A percentile compares a stretch with the other conserved stretches of the same genome.
These are phyloP conservation scores for Mantamonas sphyraenae DNA, from an alignment of 78 protist genomes.

Conservation along the genomic window DNA sequence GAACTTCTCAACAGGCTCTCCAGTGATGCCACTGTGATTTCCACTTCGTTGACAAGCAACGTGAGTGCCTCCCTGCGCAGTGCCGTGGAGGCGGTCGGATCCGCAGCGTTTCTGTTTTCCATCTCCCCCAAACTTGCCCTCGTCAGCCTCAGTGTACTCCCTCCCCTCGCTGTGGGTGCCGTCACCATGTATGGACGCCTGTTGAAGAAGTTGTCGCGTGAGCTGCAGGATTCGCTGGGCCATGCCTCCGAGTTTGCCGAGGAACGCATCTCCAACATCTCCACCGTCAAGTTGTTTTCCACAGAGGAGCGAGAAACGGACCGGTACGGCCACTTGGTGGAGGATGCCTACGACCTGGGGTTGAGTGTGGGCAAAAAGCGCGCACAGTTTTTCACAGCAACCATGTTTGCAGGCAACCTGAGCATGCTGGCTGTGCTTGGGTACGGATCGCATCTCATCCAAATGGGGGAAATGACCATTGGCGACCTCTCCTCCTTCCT, in stretches of 20 bases:
- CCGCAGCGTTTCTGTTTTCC: background rate
- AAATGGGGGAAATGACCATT: background rate
- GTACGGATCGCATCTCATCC: background rate
- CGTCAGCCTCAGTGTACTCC: background rate
- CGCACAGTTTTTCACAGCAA: background rate
- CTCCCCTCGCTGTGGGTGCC: background rate
- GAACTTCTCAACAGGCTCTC: no score
- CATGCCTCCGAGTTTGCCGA: background rate
- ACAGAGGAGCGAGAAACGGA: background rate
- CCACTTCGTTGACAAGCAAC: no score
- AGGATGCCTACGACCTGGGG: background rate
- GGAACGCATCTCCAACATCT: conserved; percentile 30
- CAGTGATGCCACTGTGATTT: no score
- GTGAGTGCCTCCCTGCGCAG: no score
- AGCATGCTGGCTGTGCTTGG: background rate
- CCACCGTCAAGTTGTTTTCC: conserved; percentile 34
- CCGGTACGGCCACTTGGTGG: background rate
- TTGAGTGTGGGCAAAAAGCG: background rate
- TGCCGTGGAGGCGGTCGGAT: background rate
- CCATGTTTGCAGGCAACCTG: conserved; percentile 10
- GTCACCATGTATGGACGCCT: background rate
- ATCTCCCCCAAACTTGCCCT: background rate
- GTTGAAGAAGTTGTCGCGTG: background rate
- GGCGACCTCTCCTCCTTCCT: conserved; percentile 4
- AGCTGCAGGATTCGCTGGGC: background rate